phyloP scores from a whole-genome alignment of 768 basidiomycete species.

The Neoboletus subvelutipes region DNA sequence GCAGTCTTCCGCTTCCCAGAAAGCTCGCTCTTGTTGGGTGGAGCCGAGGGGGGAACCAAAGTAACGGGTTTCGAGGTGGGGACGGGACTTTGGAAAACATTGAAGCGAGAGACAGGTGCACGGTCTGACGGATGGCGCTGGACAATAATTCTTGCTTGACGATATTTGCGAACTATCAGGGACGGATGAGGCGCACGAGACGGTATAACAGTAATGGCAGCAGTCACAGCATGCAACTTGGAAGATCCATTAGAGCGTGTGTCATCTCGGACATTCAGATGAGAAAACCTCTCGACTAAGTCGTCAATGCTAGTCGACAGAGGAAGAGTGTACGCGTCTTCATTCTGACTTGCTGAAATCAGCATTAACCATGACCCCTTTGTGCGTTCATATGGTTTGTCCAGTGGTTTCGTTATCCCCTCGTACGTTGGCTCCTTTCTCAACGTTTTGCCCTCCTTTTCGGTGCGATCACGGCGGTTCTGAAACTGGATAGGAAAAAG shows the following conservation, averaged over 20 bases:
- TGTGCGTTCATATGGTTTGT: neutral
- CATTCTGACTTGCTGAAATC: slow-evolving; percentile 5
- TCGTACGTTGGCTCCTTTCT: neutral
- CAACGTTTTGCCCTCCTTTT: neutral
- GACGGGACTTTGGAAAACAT: slow-evolving; percentile 2
- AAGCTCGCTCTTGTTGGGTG: neutral
- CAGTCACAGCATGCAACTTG: slow-evolving; percentile 10
- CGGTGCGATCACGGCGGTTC: slow-evolving; percentile 12
- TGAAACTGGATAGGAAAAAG: slow-evolving; percentile 5
- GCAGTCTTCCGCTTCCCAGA: slow-evolving; percentile 1
- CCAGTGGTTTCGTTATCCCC: neutral
- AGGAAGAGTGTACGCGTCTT: neutral
- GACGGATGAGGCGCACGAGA: slow-evolving; percentile 20
- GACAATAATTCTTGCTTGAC: neutral
- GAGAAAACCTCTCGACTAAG: slow-evolving; percentile 14
- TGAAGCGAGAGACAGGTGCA: neutral
- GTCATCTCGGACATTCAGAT: slow-evolving; percentile 16
- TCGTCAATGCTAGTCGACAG: neutral
- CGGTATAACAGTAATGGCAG: slow-evolving; percentile 17
- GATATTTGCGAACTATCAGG: neutral
- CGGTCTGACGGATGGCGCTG: neutral
- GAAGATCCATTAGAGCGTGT: neutral
- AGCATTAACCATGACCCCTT: neutral
- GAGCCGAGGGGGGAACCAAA: slow-evolving; percentile 1
- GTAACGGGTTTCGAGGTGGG: slow-evolving; percentile 2